Evolutionary conservation across 768 basidiomycete species (phyloP).

Genomic region (Phlebiopsis gigantea): DNA sequence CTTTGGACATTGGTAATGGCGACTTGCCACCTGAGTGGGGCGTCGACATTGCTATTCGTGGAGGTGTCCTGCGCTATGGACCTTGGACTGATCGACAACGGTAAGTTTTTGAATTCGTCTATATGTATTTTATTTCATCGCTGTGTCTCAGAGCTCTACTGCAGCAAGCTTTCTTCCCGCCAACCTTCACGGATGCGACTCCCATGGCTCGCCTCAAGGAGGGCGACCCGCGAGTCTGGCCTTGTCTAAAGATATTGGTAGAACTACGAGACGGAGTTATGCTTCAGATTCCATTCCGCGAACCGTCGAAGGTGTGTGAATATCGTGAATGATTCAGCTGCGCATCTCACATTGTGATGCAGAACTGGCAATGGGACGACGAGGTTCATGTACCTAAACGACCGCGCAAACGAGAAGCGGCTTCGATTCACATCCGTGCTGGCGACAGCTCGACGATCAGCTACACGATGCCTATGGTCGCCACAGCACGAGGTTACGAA

Average conservation of each 20-base stretch:
- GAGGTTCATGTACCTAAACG: slow-evolving; percentile 39
- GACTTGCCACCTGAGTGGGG: slow-evolving; percentile 93
- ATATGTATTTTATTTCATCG: not conserved
- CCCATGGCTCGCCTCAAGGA: slow-evolving; percentile 55
- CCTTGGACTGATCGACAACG: slow-evolving; percentile 97
- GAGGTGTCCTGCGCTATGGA: slow-evolving; percentile 77
- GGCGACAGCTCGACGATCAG: slow-evolving; percentile 83
- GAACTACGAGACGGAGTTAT: slow-evolving; percentile 75
- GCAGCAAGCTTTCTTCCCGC: slow-evolving; percentile 81
- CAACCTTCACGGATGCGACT: slow-evolving; percentile 60
- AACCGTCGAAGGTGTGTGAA: slow-evolving; percentile 72
- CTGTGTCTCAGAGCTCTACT: slow-evolving; percentile 59
- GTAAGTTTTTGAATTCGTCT: slow-evolving; percentile 33
- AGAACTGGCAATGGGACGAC: slow-evolving; percentile 96
- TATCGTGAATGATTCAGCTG: not conserved
- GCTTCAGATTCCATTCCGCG: slow-evolving; percentile 84
- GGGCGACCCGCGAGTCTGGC: slow-evolving; percentile 82
- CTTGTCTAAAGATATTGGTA: slow-evolving; percentile 72
- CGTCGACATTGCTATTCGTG: slow-evolving; percentile 73
- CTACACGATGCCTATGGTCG: slow-evolving; percentile 81
- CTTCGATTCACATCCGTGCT: slow-evolving; percentile 67
- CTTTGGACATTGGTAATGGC: slow-evolving; percentile 78
- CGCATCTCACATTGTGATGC: not conserved
- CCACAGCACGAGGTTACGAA: slow-evolving; percentile 69
- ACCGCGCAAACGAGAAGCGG: slow-evolving; percentile 54